A percentile compares a stretch with the other conserved stretches of the same genome.
Conservation (phyloP, 192 early-diverging fungal species). For the Rhizophagus prolifer region DNA sequence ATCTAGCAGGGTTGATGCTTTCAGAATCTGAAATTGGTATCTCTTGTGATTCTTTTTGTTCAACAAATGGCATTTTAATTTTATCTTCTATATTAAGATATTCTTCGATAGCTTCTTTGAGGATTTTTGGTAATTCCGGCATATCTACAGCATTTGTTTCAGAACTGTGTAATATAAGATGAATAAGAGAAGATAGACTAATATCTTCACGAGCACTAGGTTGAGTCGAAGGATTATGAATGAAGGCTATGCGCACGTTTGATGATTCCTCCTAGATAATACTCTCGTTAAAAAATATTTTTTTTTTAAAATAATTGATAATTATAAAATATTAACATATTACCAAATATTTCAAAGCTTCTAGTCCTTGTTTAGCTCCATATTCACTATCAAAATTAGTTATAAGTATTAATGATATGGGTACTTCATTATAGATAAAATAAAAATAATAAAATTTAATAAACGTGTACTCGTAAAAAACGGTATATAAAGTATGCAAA, state of each 20-base stretch:
- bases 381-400: conserved; percentile 53
- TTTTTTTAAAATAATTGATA: neutral
- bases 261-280: conserved; percentile 33
- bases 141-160: neutral
- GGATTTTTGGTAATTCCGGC: neutral
- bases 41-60: neutral
- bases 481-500: neutral
- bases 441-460: neutral
- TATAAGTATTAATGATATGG: conserved; percentile 48
- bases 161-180: conserved; percentile 6
- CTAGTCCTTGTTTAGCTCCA: conserved; percentile 52
- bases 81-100: neutral
- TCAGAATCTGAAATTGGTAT: conserved; percentile 5
- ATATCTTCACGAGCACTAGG: neutral
- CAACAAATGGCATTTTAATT: neutral
- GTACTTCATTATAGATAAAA: conserved; percentile 5
- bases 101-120: neutral
- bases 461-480: neutral
- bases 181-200: conserved; percentile 7
- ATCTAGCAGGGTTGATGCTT: neutral
- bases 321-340: neutral
- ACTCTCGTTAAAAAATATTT: neutral
- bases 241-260: conserved; percentile 46
- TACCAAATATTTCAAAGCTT: conserved; percentile 50
- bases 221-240: conserved; percentile 49